These are phyloP conservation scores for Erigeron canadensis DNA, from an alignment of 129 eudicot species.

Conservation along the genomic window DNA sequence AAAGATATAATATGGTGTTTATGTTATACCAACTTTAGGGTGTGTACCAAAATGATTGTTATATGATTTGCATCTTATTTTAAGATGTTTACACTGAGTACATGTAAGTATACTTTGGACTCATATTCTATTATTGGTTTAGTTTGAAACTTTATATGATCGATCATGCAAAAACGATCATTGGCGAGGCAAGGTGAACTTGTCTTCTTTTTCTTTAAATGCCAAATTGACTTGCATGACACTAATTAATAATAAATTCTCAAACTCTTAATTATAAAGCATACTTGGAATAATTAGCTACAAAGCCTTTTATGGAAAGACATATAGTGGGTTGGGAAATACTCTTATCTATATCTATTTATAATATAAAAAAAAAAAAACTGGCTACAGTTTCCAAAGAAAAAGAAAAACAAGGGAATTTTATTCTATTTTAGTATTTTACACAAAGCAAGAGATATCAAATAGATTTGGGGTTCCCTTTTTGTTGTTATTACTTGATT, in stretches of 20 bases:
- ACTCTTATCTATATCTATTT: not conserved
- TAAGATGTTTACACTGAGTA: too few relatives aligned
- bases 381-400: slow-evolving; percentile 75
- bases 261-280: too few relatives aligned
- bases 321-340: slow-evolving; percentile 21
- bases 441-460: slow-evolving; percentile 31
- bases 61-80: too few relatives aligned
- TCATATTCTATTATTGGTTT: not conserved
- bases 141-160: not conserved
- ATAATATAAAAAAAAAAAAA: slow-evolving; percentile 28
- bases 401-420: slow-evolving; percentile 13
- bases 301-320: slow-evolving; percentile 12
- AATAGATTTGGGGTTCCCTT: slow-evolving; percentile 42
- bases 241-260: not conserved
- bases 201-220: not conserved
- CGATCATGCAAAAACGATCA: not conserved
- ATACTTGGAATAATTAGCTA: not conserved
- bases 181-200: not conserved
- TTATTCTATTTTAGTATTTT: not conserved
- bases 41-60: too few relatives aligned
- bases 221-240: not conserved
- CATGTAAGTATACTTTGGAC: too few relatives aligned
- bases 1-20: too few relatives aligned
- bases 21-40: too few relatives aligned
- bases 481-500: slow-evolving; percentile 29